Base-by-base conservation (phyloP, 2,329 filamentous ascomycete genomes). In the Fusarium foetens region DNA sequence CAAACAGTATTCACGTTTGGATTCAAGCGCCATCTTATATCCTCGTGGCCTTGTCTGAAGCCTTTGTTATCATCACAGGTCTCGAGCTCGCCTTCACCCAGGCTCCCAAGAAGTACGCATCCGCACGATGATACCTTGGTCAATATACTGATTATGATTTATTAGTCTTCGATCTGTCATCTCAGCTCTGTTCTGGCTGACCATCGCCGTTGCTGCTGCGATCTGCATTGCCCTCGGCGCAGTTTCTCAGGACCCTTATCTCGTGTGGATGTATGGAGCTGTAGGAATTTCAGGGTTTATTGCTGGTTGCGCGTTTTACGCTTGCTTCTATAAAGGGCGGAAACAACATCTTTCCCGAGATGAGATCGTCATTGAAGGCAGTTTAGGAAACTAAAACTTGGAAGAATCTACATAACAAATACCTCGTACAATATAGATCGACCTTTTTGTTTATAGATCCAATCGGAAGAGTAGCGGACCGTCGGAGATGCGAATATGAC, bases 261-360 rank as follows among this genome's bases (percentile, higher is more conserved):
- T 63, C 0, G 60, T 63, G 17, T 63, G 60, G 60, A 63, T 63
- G 60, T 63, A 63, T 61, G 60, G 35, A 3, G 54, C 60, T 3
- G 60, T 63, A 5, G 60, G 60, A 19, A 16, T 61, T 3, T 60
- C 60, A 7, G 60, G 54, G 0, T 63, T 63, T 3, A 16, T 63
- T 33, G 60, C 60, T 19, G 60, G 60, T 3, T 60, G 54, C 13
- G 5, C 14, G 9, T 63, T 63, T 29, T 63, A 61, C 16, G 31
- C 38, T 11, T 61, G 60, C 6, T 63, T 63, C 8, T 60, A 49
- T 6, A 61, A 43, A 8, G 55, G 43, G 1, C 55, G 54, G 14
- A 63, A 63, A 10, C 21, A 51, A 33, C 11, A 38, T 19, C 19
- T 35, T 6, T 14, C 17, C 5, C 25, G 31, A 25, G 38, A 63